These are phyloP conservation scores for Pichia exigua DNA, from an alignment of 805 yeast genomes.

Conservation along the genomic window DNA sequence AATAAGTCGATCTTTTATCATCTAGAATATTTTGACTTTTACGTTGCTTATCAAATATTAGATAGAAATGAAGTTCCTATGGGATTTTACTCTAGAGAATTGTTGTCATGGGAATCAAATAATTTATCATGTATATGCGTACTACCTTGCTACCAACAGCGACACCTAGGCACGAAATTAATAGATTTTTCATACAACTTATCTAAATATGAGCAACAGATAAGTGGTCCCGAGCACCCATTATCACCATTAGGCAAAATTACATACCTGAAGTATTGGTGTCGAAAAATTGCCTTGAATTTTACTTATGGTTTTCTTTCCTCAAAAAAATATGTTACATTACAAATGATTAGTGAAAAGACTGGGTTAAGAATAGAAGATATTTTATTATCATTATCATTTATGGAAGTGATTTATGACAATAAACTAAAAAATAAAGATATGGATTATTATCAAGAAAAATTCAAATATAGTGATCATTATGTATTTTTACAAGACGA, in stretches of 20 bases:
- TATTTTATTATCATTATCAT: constrained; percentile 47
- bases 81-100: constrained; percentile 91
- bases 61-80: constrained; percentile 44
- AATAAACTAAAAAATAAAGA: constrained; percentile 20
- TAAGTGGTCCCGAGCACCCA: constrained; percentile 91
- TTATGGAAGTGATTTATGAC: constrained; percentile 39
- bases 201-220: constrained; percentile 52
- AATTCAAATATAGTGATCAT: constrained; percentile 11
- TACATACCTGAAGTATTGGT: constrained; percentile 74
- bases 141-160: constrained; percentile 86
- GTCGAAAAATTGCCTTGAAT: constrained; percentile 39
- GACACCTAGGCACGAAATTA: constrained; percentile 66
- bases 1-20: constrained; percentile 82
- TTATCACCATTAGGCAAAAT: constrained; percentile 72
- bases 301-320: constrained; percentile 35
- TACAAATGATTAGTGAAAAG: constrained; percentile 41
- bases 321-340: constrained; percentile 27
- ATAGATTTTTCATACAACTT: constrained; percentile 79
- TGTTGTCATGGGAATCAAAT: constrained; percentile 68
- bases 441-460: constrained; percentile 23
- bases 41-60: constrained; percentile 52
- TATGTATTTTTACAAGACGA: constrained; percentile 21
- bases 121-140: constrained; percentile 87
- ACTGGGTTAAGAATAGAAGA: constrained; percentile 65
- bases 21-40: constrained; percentile 74